Evolutionary conservation across 441 rosid species (phyloP), one percentile per base, ranked within the genome.

Genomic region (Corymbia calophylla): DNA sequence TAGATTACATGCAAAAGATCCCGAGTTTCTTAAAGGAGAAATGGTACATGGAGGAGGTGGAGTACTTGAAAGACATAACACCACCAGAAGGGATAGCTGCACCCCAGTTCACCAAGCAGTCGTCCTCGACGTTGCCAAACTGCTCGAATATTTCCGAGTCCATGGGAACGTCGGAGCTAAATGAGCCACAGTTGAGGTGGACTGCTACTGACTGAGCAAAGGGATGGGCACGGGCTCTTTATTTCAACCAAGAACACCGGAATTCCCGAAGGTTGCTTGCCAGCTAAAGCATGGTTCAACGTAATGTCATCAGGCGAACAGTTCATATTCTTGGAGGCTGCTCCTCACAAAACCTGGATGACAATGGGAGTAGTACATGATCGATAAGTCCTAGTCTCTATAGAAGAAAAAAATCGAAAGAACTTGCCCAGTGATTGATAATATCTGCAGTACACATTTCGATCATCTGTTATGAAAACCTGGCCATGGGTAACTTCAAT

Each of bases 191-290:
- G 32, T 88, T 90, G 23, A 93, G 44, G 77, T 91, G 89, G 48
- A 91, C 86, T n/a, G 81, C 90, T 88, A 17, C 73, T 16, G 35
- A 91, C 84, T 9, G 58, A 70, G 86, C 92, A 92, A 23, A 29
- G 87, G 1, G 91, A 86, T 35, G 32, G 81, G 82, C 95, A 91
- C 0, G 64, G 25, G 89, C 90, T 93, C 39, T 81, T 13, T 29
- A 93, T 91, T 86, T 92, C 90, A 47, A 93, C 94, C 18, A 77
- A 53, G 87, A 29, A 93, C 29, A 92, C 89, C 54, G 90, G 93
- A 88, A 90, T 90, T 18, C 94, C 94, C 23, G 6, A 32, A 17
- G 44, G 77, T 68, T 68, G 44, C 23, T 68, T 18, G 77, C 48
- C 48, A 6, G 27, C 81, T 19, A 14, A 32, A 70, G 81, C 48